phyloP scores from a whole-genome alignment of 331 rosid genomes.

The Malus hybrid region DNA sequence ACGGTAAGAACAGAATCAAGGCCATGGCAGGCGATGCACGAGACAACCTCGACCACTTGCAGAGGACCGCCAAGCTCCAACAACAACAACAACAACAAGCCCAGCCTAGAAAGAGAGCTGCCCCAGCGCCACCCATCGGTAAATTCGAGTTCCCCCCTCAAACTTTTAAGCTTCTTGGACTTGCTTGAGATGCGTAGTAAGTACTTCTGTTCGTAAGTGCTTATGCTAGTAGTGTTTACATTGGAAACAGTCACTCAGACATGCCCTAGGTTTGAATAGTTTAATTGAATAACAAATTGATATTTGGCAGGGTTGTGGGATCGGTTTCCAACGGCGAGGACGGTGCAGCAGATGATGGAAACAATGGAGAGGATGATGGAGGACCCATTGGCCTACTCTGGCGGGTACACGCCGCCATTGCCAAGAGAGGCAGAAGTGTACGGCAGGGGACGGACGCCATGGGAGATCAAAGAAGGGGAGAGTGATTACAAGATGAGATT shows the following conservation, averaged over 20 bases:
- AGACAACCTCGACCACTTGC: constrained; percentile 43
- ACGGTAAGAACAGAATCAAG: constrained; percentile 3
- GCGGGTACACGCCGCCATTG: constrained; percentile 35
- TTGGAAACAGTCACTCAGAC: too few relatives aligned
- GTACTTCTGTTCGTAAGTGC: too few relatives aligned
- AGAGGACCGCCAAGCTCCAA: constrained; percentile 22
- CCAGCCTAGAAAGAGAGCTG: constrained; percentile 33
- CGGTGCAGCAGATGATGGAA: constrained; percentile 81
- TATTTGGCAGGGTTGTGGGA: constrained; percentile 60
- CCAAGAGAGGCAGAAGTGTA: constrained; percentile 37
- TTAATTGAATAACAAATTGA: neutral
- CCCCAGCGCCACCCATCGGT: constrained; percentile 53
- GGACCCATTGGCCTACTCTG: constrained; percentile 46
- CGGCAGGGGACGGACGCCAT: constrained; percentile 62
- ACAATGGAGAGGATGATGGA: constrained; percentile 79
- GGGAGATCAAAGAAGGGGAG: constrained; percentile 78
- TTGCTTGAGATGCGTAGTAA: too few relatives aligned
- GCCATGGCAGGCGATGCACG: constrained; percentile 43
- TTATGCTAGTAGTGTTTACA: too few relatives aligned
- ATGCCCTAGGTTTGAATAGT: too few relatives aligned
- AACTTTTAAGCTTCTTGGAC: neutral
- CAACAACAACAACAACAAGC: constrained; percentile 9
- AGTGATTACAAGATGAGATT: constrained; percentile 80
- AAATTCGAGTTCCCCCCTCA: neutral
- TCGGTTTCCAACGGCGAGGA: constrained; percentile 64